phyloP scores from a whole-genome alignment of 2,329 filamentous ascomycete genomes.

The Elsinoe perseae region DNA sequence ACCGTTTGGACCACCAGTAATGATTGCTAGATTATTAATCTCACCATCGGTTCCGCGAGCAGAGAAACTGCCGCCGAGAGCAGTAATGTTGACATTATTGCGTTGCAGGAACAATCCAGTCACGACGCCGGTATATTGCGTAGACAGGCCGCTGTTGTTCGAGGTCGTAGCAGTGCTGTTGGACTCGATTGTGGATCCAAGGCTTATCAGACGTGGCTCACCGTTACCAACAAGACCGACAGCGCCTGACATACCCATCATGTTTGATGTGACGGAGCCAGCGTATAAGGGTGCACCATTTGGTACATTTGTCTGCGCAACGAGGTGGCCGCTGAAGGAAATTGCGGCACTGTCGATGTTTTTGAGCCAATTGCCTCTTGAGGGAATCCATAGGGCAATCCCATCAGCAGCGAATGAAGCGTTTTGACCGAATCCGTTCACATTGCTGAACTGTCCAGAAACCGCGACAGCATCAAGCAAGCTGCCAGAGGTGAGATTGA shows the following conservation, averaged over 20 bases:
- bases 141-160: conserved; percentile 36
- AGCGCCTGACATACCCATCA: conserved; percentile 64
- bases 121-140: conserved; percentile 50
- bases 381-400: conserved; percentile 89
- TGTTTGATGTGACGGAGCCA: conserved; percentile 71
- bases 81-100: conserved; percentile 67
- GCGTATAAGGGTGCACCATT: conserved; percentile 61
- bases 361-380: conserved; percentile 75
- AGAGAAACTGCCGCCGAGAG: conserved; percentile 80
- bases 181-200: conserved; percentile 43
- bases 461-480: conserved; percentile 70
- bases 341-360: conserved; percentile 60
- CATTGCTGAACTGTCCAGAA: conserved; percentile 68
- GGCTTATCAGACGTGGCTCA: conserved; percentile 34
- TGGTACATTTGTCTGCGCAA: conserved; percentile 59
- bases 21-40: conserved; percentile 72
- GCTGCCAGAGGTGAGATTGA: conserved; percentile 65
- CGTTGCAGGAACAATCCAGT: conserved; percentile 70
- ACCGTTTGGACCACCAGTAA: conserved; percentile 65
- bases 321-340: conserved; percentile 63
- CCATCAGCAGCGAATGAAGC: conserved; percentile 57
- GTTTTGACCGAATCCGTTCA: conserved; percentile 60
- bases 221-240: conserved; percentile 53
- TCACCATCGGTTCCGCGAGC: conserved; percentile 60
- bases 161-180: conserved; percentile 29